Evolutionary conservation across 2,329 filamentous ascomycete species (phyloP).

Genomic region (Colletotrichum sp.): DNA sequence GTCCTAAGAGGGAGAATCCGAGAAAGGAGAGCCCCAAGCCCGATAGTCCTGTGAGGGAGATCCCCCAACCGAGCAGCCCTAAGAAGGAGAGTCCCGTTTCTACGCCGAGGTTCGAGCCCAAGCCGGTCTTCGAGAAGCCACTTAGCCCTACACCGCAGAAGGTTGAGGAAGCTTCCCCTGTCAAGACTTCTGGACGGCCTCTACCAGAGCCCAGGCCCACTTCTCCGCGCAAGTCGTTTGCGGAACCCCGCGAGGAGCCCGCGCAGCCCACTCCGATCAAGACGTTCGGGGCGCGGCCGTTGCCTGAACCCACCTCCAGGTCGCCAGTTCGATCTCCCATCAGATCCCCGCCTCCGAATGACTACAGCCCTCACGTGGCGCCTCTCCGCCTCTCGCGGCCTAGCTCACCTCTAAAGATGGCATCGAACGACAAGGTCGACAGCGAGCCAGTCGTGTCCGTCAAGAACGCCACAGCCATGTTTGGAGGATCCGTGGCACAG

Average conservation of each 20-base stretch:
- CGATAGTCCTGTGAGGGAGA: background rate
- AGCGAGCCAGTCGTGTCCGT: slow-evolving; percentile 41
- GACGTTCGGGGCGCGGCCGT: slow-evolving; percentile 29
- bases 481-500: slow-evolving; percentile 29
- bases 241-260: slow-evolving; percentile 21
- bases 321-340: slow-evolving; percentile 8
- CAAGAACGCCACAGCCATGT: slow-evolving; percentile 37
- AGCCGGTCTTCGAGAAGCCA: slow-evolving; percentile 17
- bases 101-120: slow-evolving; percentile 12
- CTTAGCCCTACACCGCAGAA: slow-evolving; percentile 2
- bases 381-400: slow-evolving; percentile 42
- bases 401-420: slow-evolving; percentile 30
- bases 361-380: slow-evolving; percentile 27
- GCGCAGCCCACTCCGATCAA: slow-evolving; percentile 41
- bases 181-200: slow-evolving; percentile 36
- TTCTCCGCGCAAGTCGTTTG: slow-evolving; percentile 27
- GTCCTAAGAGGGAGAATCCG: background rate
- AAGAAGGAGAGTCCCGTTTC: slow-evolving; percentile 22
- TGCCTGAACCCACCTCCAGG: slow-evolving; percentile 28
- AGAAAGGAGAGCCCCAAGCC: background rate
- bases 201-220: slow-evolving; percentile 31
- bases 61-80: slow-evolving; percentile 9
- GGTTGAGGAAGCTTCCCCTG: slow-evolving; percentile 34
- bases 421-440: slow-evolving; percentile 27
- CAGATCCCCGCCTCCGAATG: slow-evolving; percentile 6